Evolutionary conservation across 2,329 filamentous ascomycete species (phyloP).

Genomic region (Endoconidiophora laricicola): DNA sequence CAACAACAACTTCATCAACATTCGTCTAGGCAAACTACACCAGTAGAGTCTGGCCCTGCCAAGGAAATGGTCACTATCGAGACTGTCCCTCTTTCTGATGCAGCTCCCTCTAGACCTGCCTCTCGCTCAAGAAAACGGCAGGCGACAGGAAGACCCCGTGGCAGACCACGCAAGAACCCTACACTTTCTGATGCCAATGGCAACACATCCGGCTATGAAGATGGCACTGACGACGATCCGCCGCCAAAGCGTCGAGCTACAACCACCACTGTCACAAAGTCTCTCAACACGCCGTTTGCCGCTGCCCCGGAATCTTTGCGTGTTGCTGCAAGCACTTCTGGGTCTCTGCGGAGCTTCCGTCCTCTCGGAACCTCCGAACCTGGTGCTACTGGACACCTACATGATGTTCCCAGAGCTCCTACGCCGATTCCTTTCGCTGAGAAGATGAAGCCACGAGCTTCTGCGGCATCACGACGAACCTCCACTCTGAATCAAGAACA

Average conservation of each 20-base stretch:
- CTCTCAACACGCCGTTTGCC: constrained; percentile 56
- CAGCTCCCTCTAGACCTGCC: constrained; percentile 35
- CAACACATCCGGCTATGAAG: constrained; percentile 60
- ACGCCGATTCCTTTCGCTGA: constrained; percentile 47
- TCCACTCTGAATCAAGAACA: constrained; percentile 40
- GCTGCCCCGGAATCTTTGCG: constrained; percentile 62
- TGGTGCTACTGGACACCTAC: constrained; percentile 35
- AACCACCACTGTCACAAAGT: constrained; percentile 54
- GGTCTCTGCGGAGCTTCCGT: constrained; percentile 70
- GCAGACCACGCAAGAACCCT: constrained; percentile 37
- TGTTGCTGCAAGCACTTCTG: constrained; percentile 79
- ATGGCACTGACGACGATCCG: constrained; percentile 41
- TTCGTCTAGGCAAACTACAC: constrained; percentile 4
- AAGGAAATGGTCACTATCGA: constrained; percentile 4
- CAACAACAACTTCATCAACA: neutral
- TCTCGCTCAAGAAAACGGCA: constrained; percentile 38
- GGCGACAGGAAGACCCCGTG: constrained; percentile 38
- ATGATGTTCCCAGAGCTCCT: constrained; percentile 59
- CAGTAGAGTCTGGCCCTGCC: neutral
- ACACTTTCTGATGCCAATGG: constrained; percentile 29
- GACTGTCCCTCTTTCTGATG: constrained; percentile 14
- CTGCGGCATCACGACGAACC: constrained; percentile 37
- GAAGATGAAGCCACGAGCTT: constrained; percentile 6
- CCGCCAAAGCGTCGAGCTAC: constrained; percentile 55
- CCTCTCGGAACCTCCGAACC: constrained; percentile 44